Conservation (phyloP, 495 filamentous ascomycete species). For the Penicillium ucsense region DNA sequence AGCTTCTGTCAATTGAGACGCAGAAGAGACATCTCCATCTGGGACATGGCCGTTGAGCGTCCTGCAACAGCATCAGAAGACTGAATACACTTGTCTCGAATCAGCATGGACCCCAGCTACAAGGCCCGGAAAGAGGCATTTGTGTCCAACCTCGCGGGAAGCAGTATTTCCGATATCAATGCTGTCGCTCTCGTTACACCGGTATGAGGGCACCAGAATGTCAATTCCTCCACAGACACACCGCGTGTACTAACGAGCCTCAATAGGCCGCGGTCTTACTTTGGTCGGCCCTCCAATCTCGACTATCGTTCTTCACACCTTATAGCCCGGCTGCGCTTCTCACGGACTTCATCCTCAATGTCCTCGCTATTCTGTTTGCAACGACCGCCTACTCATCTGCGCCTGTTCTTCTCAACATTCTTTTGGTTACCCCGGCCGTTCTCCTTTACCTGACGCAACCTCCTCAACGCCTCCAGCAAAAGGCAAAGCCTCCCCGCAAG, state of each 20-base stretch:
- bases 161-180: constrained; percentile 77
- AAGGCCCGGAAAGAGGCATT: constrained; percentile 91
- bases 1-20: no score
- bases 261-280: constrained; percentile 67
- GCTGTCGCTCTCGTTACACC: constrained; percentile 72
- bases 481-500: constrained; percentile 48
- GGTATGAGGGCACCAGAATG: constrained; percentile 41
- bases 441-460: constrained; percentile 46
- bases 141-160: constrained; percentile 86
- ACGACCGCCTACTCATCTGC: constrained; percentile 75
- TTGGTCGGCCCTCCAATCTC: constrained; percentile 83
- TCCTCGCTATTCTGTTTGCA: constrained; percentile 69
- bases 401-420: constrained; percentile 63
- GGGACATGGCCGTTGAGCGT: no score
- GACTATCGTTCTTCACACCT: constrained; percentile 73
- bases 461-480: constrained; percentile 35
- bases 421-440: constrained; percentile 62
- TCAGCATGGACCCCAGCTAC: constrained; percentile 53
- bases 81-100: background rate
- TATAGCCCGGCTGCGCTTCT: constrained; percentile 57
- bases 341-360: constrained; percentile 81
- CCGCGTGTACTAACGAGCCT: no score
- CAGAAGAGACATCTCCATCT: no score
- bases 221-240: no score
- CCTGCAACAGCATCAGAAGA: no score